A percentile compares a stretch with the other conserved stretches of the same genome.
phyloP scores from a whole-genome alignment of 2,329 filamentous ascomycete genomes.

The Colletotrichum tamarilloi region DNA sequence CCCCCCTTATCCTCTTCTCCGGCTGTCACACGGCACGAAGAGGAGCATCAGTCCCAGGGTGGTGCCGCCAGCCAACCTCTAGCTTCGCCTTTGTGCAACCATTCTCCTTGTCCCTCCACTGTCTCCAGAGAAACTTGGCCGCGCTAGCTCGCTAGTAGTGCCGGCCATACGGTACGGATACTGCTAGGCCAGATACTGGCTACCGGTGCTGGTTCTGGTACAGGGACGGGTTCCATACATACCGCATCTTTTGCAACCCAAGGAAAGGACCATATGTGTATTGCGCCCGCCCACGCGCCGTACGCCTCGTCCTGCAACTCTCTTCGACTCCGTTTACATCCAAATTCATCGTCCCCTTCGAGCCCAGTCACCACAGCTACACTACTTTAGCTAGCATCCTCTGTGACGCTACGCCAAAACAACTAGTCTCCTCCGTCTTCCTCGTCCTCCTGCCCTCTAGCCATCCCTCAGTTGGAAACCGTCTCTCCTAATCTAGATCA shows the following conservation, averaged over 20 bases:
- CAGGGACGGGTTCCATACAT: constrained; percentile 5
- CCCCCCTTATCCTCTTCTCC: not conserved
- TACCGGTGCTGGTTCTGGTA: constrained; percentile 13
- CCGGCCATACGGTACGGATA: constrained; percentile 28
- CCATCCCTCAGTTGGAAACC: constrained; percentile 6
- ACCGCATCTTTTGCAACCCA: constrained; percentile 18
- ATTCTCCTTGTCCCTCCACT: constrained; percentile 25
- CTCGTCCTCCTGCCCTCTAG: constrained; percentile 6
- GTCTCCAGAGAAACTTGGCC: constrained; percentile 21
- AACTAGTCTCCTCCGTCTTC: not conserved
- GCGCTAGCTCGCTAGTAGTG: constrained; percentile 23
- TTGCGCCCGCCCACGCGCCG: constrained; percentile 11
- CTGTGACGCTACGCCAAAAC: constrained; percentile 16
- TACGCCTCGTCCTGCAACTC: constrained; percentile 2
- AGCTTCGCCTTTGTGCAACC: constrained; percentile 27
- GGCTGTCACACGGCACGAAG: constrained; percentile 2
- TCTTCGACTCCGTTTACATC: constrained; percentile 13
- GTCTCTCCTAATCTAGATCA: constrained; percentile 5
- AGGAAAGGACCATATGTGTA: not conserved
- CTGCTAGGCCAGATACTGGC: constrained; percentile 13
- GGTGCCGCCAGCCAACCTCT: constrained; percentile 14
- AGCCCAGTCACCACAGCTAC: constrained; percentile 16
- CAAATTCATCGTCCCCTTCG: constrained; percentile 15
- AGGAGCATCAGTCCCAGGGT: not conserved
- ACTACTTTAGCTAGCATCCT: constrained; percentile 7